Evolutionary conservation across 495 filamentous ascomycete species (phyloP).

Genomic region (Xylaria acuta): DNA sequence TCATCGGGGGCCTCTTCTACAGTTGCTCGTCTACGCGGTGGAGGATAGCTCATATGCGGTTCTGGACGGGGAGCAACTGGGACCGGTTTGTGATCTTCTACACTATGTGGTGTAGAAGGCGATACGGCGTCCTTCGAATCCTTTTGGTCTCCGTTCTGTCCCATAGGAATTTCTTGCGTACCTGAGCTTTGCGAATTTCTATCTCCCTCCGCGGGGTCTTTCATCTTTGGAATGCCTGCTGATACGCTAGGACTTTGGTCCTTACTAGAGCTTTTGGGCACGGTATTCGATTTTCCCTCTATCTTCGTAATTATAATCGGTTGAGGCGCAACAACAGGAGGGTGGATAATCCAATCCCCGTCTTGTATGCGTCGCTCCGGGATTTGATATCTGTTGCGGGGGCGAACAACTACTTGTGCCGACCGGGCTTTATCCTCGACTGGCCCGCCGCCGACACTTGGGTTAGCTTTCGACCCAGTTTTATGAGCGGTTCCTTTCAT

Average conservation of each 20-base stretch:
- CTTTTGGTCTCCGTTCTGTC: neutral
- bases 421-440: neutral
- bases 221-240: neutral
- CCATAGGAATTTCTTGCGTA: neutral
- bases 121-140: neutral
- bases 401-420: neutral
- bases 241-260: neutral
- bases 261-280: too few species aligned
- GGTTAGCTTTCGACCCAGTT: neutral
- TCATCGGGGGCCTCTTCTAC: slow-evolving; percentile 6
- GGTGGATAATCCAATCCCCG: slow-evolving; percentile 2
- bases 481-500: neutral
- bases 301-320: neutral
- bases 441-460: neutral
- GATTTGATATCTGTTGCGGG: neutral
- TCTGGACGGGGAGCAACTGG: neutral
- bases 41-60: neutral
- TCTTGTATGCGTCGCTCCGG: slow-evolving; percentile 4
- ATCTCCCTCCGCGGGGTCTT: neutral
- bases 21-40: neutral
- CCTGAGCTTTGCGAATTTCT: too few species aligned
- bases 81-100: neutral
- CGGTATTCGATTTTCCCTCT: neutral
- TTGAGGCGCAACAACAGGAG: neutral
- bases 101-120: neutral